Evolutionary conservation across 805 yeast species (phyloP), one percentile per base, ranked within the genome.

Genomic region (Cyberlindnera nakhonratchasimensis): DNA sequence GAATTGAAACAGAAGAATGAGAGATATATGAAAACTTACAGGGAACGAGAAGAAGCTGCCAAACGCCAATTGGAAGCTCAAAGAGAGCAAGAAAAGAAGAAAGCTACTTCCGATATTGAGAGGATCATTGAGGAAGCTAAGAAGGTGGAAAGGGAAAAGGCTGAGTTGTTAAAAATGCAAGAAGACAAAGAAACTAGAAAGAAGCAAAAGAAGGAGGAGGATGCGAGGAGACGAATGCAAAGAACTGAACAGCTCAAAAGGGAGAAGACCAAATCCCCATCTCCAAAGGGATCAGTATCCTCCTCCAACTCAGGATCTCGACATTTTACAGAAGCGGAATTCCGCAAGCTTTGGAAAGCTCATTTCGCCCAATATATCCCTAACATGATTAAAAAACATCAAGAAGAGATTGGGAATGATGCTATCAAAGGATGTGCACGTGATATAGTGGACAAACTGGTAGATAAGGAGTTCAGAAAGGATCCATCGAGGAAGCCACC

Each of bases 321-420:
- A n/a, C 28, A 40, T 14, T 34, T 35, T 22, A 13, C 13, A 12
- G 37, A 35, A 17, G 50, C 43, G 29, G 48, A 48, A 37, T 28
- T 57, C 32, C 63, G 58, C 37, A 58, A 53, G 42, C 53, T 56
- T 29, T 70, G 75, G 75, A 58, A 58, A 31, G 59, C 52, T 22
- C 61, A 60, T 36, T 78, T 91, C 58, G 97, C 96, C 2, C 64
- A 71, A 13, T 70, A 77, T 52, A 85, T 91, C 10, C 97, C 97
- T 9, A 88, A 89, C 54, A 62, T 85, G 56, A 70, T 90, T 41
- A 79, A 80, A 50, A 77, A 76, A 51, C 78, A 83, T 60, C 82
- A 78, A 50, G 58, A 69, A 3, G 80, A 79, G 40, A 69, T 91
- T 18, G 89, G 88, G 5, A 80, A 78, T 44, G 95, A 85, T 5